Base-by-base conservation (phyloP, 2,329 filamentous ascomycete species). In the Pleoardoris graminearum region DNA sequence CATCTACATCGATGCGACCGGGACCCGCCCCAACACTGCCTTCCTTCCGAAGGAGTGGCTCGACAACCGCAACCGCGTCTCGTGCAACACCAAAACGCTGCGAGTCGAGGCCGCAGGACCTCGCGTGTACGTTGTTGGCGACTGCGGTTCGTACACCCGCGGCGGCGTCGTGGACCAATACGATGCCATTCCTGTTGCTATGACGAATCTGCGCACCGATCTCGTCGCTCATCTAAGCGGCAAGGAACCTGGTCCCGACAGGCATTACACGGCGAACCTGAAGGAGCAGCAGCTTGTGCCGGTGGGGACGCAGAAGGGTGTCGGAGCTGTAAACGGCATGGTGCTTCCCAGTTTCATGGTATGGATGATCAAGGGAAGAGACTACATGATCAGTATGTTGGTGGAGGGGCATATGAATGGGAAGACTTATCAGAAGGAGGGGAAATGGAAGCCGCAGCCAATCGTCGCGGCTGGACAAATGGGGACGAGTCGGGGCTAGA, bases 1-100 rank as follows among this genome's bases (percentile, higher is more conserved):
- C 58, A 64, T 83, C 45, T 84, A 81, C 65, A 79, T 85, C 53
- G 76, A 79, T 16, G 80, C 79, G 7, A 79, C 77, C 1, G 82
- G 82, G 16, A 76, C 75, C 8, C 68, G 71, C 14, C 81, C 82
- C 0, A 84, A 82, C 66, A 82, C 77, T 23, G 70, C 69, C 29
- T 85, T 80, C 64, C 71, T 85, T 1, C 81, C 82, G 1, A 65
- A 70, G 12, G 68, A 75, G 2, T 78, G 81, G 65, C 73, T 85
- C 12, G 73, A 78, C 54, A 69, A 69, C n/a, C 71, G 70, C 44
- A 79, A 79, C 35, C 79, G 76, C 60, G 77, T 86, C 21, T 72
- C 73, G 23, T 66, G 62, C 53, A 79, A 79, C n/a, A 74, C 82
- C 49, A 61, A 69, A 22, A 80, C 77, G 1, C 71, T 81, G 7